phyloP scores from a whole-genome alignment of 129 eudicot species.

The Sambucus nigra region DNA sequence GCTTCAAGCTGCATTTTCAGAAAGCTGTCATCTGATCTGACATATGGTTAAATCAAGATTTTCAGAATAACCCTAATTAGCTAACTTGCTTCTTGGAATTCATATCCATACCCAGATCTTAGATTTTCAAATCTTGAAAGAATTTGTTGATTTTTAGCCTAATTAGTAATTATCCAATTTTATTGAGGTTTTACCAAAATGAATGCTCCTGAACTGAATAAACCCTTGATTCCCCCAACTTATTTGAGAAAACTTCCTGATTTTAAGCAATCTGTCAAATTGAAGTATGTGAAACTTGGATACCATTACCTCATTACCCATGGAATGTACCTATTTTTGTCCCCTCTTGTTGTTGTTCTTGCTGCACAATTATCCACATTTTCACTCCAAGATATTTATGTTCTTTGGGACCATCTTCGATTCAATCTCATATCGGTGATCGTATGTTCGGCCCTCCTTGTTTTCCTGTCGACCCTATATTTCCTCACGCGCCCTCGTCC shows the following conservation, averaged over 20 bases:
- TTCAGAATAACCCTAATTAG: background rate
- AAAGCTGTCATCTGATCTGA: background rate
- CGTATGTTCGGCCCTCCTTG: constrained; percentile 60
- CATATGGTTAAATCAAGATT: constrained; percentile 1
- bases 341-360: constrained; percentile 58
- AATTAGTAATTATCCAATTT: background rate
- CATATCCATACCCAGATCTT: background rate
- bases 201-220: constrained; percentile 43
- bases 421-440: constrained; percentile 69
- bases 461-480: constrained; percentile 64
- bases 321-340: constrained; percentile 69
- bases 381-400: constrained; percentile 46
- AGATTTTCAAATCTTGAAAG: background rate
- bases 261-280: constrained; percentile 73
- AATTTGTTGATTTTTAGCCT: no score
- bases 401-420: constrained; percentile 71
- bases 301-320: constrained; percentile 80
- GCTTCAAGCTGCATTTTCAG: constrained; percentile 1
- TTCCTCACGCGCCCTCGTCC: constrained; percentile 75
- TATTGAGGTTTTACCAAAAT: constrained; percentile 21
- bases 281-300: constrained; percentile 79
- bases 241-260: constrained; percentile 56
- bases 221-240: constrained; percentile 52
- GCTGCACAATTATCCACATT: constrained; percentile 75
- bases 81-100: background rate